Percentiles rank a stretch among this genome's conserved stretches.
phyloP scores from a whole-genome alignment of 202 grass and related monocot species.

The Tripidium arundinaceum region DNA sequence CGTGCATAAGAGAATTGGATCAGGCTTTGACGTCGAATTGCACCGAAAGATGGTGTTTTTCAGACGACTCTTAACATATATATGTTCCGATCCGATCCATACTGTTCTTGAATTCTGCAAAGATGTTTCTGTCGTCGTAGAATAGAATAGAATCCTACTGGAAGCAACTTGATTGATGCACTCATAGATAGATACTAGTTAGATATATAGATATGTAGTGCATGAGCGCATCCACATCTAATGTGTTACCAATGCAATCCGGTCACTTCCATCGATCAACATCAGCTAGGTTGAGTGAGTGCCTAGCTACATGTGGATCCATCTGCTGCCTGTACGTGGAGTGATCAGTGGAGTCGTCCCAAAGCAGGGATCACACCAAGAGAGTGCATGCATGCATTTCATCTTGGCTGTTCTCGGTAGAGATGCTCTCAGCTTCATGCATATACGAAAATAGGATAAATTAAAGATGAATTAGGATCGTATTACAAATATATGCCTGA shows the following conservation, averaged over 20 bases:
- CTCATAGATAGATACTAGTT: no score
- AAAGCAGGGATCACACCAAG: neutral
- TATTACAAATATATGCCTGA: no score
- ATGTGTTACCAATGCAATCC: neutral
- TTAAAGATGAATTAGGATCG: no score
- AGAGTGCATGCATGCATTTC: neutral
- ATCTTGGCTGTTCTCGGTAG: neutral
- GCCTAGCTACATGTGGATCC: neutral
- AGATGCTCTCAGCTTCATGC: neutral
- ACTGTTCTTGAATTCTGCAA: neutral
- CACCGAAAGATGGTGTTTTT: constrained; percentile 43
- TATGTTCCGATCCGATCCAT: neutral
- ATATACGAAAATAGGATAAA: neutral
- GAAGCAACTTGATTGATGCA: constrained; percentile 13
- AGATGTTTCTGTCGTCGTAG: neutral
- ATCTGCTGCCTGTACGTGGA: neutral
- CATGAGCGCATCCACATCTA: neutral
- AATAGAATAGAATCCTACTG: neutral
- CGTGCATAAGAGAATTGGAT: neutral
- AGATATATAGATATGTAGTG: neutral
- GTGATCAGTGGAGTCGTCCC: no score
- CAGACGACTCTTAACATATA: neutral
- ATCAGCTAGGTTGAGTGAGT: neutral
- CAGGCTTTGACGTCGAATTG: neutral
- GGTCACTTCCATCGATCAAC: neutral